Conservation (phyloP, 2,329 filamentous ascomycete genomes). For the Penicillium decumbens region DNA sequence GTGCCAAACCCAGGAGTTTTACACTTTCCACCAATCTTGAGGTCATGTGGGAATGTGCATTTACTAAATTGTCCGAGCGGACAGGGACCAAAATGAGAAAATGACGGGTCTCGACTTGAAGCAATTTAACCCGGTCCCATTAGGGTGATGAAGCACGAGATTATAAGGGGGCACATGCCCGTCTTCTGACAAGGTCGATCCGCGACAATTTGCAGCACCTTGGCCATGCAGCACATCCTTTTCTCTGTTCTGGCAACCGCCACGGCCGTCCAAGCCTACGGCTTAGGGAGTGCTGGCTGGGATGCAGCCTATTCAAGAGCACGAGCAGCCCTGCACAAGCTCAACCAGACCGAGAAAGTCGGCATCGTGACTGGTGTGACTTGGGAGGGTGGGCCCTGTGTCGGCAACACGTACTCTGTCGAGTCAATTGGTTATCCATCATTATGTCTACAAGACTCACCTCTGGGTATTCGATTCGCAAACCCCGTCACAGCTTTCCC, state of each 20-base stretch:
- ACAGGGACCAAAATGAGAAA: background rate
- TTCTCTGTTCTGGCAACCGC: conserved; percentile 4
- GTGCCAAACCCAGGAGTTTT: background rate
- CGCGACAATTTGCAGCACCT: background rate
- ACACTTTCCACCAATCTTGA: background rate
- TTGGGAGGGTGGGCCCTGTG: conserved; percentile 30
- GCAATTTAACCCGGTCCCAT: background rate
- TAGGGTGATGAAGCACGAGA: background rate
- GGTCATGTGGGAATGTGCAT: background rate
- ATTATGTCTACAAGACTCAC: conserved; percentile 32
- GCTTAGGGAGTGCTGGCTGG: conserved; percentile 7
- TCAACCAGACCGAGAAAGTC: conserved; percentile 24
- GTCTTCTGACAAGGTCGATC: background rate
- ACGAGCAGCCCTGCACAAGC: conserved; percentile 6
- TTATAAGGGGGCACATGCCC: background rate
- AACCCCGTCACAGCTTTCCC: conserved; percentile 44
- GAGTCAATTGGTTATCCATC: conserved; percentile 30
- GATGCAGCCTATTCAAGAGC: conserved; percentile 14
- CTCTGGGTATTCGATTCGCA: conserved; percentile 39
- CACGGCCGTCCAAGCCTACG: conserved; percentile 4
- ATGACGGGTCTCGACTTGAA: background rate
- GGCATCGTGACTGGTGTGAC: conserved; percentile 29
- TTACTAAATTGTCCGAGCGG: background rate
- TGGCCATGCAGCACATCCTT: background rate
- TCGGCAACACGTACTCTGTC: conserved; percentile 30